These are phyloP conservation scores for Podospora conica DNA, from an alignment of 495 filamentous ascomycete species.

Conservation along the genomic window DNA sequence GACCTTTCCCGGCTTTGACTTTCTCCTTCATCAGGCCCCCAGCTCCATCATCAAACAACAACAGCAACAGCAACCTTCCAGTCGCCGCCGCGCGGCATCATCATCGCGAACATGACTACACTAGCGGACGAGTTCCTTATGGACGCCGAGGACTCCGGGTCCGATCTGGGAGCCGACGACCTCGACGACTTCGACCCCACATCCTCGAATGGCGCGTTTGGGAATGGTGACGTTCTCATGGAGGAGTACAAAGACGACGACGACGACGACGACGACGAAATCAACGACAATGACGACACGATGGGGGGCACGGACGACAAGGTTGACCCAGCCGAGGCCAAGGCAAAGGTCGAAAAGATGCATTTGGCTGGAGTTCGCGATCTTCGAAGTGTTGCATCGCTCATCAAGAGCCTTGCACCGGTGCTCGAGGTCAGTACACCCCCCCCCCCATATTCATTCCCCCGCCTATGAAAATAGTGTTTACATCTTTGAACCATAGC, in stretches of 20 bases:
- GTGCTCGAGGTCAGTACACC: constrained; percentile 64
- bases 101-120: constrained; percentile 56
- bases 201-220: constrained; percentile 10
- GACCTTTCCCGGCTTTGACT: no score
- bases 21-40: neutral
- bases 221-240: constrained; percentile 26
- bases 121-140: constrained; percentile 77
- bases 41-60: neutral
- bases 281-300: constrained; percentile 37
- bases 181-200: constrained; percentile 37
- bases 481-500: constrained; percentile 47
- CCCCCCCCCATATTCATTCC: constrained; percentile 12
- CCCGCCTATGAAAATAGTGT: constrained; percentile 24
- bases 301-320: constrained; percentile 43
- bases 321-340: constrained; percentile 62
- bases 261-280: constrained; percentile 38
- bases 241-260: constrained; percentile 31
- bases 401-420: constrained; percentile 72
- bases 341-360: constrained; percentile 74
- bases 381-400: constrained; percentile 63
- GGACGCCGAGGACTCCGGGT: constrained; percentile 78
- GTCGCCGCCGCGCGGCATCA: neutral
- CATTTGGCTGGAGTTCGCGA: constrained; percentile 63
- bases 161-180: constrained; percentile 51
- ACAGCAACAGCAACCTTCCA: neutral